Evolutionary conservation across 139 green algal species (phyloP).

Genomic region (Spirogloea muscicola): DNA sequence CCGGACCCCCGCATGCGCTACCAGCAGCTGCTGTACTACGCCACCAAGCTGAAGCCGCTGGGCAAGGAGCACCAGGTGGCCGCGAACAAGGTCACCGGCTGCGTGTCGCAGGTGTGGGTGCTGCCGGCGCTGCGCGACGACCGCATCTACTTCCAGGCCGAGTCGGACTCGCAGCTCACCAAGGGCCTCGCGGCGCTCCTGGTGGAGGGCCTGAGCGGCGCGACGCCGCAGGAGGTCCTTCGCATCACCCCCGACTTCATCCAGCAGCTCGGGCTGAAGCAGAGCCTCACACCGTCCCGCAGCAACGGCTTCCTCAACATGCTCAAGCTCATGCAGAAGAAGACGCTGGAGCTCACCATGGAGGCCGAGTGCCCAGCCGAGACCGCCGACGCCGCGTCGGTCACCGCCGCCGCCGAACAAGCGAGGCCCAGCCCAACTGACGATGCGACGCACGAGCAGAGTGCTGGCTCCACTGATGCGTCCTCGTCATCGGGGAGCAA

Average conservation of each 20-base stretch:
- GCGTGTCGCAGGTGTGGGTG: conserved; percentile 92
- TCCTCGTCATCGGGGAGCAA: no score
- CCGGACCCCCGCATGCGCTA: conserved; percentile 67
- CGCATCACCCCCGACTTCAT: conserved; percentile 72
- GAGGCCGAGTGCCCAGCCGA: no score
- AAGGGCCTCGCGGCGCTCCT: conserved; percentile 69
- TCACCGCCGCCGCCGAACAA: no score
- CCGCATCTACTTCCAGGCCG: conserved; percentile 81
- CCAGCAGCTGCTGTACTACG: conserved; percentile 97
- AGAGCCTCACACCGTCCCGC: conserved; percentile 88
- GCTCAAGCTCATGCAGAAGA: conserved; percentile 80
- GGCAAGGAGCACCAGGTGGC: conserved; percentile 20
- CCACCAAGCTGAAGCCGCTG: conserved; percentile 74
- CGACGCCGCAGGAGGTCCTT: conserved; percentile 5
- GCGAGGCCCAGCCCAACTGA: no score
- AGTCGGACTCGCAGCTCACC: conserved; percentile 94
- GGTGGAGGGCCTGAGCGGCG: conserved; percentile 34
- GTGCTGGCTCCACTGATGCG: no score
- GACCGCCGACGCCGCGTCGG: no score
- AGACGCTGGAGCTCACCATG: conserved; percentile 59
- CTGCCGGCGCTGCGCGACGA: conserved; percentile 65
- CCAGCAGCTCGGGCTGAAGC: conserved; percentile 81
- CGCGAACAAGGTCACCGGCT: conserved; percentile 92
- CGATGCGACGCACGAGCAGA: no score
- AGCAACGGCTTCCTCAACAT: conserved; percentile 92